Conservation (phyloP, 2,329 filamentous ascomycete species). For the Phyllosticta capitalensis region DNA sequence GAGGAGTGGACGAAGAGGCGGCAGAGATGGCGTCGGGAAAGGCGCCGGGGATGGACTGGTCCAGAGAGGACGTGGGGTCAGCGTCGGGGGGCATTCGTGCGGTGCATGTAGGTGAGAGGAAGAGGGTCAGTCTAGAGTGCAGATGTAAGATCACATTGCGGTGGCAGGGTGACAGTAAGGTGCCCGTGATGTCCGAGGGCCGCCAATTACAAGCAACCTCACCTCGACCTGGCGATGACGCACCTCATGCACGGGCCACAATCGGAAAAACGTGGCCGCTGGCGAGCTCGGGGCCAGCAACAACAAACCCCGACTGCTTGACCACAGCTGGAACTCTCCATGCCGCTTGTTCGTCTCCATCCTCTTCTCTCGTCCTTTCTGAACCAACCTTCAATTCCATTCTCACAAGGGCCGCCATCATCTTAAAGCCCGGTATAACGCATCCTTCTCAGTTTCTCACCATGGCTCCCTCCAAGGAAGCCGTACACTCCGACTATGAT, state of each 20-base stretch:
- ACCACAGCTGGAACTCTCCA: too few relatives aligned
- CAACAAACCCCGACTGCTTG: too few relatives aligned
- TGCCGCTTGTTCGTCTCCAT: neutral
- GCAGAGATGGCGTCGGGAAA: slow-evolving; percentile 27
- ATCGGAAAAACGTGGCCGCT: too few relatives aligned
- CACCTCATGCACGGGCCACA: too few relatives aligned
- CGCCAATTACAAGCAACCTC: too few relatives aligned
- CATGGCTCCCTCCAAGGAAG: slow-evolving; percentile 23
- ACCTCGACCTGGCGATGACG: too few relatives aligned
- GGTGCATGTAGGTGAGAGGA: neutral
- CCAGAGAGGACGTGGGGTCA: slow-evolving; percentile 23
- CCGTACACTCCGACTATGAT: slow-evolving; percentile 46
- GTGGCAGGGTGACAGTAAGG: too few relatives aligned
- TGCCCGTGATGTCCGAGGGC: too few relatives aligned
- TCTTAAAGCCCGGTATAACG: neutral
- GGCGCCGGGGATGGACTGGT: slow-evolving; percentile 40
- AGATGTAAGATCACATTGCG: neutral
- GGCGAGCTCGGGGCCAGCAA: too few relatives aligned
- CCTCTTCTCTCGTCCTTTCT: neutral
- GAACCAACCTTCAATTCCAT: neutral
- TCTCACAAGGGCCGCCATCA: neutral
- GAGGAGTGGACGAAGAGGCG: slow-evolving; percentile 25
- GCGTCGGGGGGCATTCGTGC: slow-evolving; percentile 18
- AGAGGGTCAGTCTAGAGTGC: neutral
- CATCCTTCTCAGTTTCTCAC: slow-evolving; percentile 21